These are phyloP conservation scores for Edaphochlamys debaryana DNA, from an alignment of 139 green algal genomes.

Conservation along the genomic window DNA sequence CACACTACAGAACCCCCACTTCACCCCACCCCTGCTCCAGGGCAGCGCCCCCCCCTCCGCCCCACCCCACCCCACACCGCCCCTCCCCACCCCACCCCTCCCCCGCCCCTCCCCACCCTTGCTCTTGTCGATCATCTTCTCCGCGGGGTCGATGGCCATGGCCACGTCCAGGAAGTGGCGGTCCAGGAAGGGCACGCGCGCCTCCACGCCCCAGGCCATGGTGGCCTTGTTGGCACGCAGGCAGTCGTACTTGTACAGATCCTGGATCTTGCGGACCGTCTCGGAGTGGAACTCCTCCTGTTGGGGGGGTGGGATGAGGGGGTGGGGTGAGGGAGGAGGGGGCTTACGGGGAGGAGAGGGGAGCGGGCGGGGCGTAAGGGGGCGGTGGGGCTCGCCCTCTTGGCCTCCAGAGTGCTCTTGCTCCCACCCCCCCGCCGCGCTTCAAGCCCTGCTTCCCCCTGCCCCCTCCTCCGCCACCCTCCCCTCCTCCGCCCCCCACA, in stretches of 20 bases:
- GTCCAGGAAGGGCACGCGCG: constrained; percentile 95
- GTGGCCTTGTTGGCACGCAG: constrained; percentile 97
- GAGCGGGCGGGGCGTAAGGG: no score
- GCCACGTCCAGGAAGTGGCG: constrained; percentile 87
- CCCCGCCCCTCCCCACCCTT: constrained; percentile 43
- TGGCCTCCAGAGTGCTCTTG: no score
- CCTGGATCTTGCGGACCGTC: constrained; percentile 88
- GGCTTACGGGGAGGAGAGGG: no score
- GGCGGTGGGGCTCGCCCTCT: no score
- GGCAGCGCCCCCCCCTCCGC: background rate
- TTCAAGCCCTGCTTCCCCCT: no score
- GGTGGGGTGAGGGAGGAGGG: background rate
- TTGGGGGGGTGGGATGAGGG: background rate
- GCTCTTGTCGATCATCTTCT: constrained; percentile 91
- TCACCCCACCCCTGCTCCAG: no score
- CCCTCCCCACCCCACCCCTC: background rate
- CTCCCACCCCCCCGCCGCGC: no score
- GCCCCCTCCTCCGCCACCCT: no score
- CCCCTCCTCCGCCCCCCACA: no score
- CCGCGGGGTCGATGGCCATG: constrained; percentile 91
- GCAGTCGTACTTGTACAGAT: constrained; percentile 96
- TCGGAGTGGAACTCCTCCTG: constrained; percentile 92
- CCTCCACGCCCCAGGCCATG: constrained; percentile 95
- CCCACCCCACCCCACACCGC: background rate
- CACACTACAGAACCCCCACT: no score